Base-by-base conservation (phyloP, 495 filamentous ascomycete genomes). In the Xylaria longipes region DNA sequence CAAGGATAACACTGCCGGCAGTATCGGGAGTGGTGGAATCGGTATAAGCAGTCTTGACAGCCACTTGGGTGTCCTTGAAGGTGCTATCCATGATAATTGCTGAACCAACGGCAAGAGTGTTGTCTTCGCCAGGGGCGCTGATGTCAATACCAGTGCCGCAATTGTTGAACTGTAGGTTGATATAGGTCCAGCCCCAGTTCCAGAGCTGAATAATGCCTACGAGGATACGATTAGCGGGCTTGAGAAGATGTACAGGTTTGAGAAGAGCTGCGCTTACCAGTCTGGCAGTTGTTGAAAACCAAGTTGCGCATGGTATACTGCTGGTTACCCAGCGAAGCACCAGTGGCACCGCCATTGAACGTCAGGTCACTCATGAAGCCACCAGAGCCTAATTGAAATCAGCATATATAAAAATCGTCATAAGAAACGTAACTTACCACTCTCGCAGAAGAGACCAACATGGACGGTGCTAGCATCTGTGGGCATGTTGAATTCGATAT, bases 281-380 rank as follows among this genome's bases (percentile, higher is more conserved):
- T 85, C 71, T 91, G 85, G 71, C 87, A 88, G 75, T 86, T 82
- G 73, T 85, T 84, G 78, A 95, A 92, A 14, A 80, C 85, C 27
- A 96, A 43, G 77, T 94, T 93, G 37, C 91, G 86, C 84, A 91
- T 92, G 0, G 93, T 94, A 69, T 91, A 96, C 78, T 95, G 93
- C 80, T 95, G 93, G 74, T 93, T 94, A 20, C 92, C 92, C 69
- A 94, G 75, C 48, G 85, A 85, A 27, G 87, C 84, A 43, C 89
- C 93, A 45, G 87, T 84, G 0, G 84, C 80, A n/a, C 93, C 93
- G 65, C 93, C 93, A 68, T 89, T 89, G 80, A 94, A 94, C 12
- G 87, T 84, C 75, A 90, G 74, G 54, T 88, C 85, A 2, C 82
- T 86, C 77, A 94, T 81, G 71, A 93, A 93, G 11, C 92, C 92